phyloP scores from a whole-genome alignment of 768 basidiomycete species.

The Tricholoma furcatifolium region DNA sequence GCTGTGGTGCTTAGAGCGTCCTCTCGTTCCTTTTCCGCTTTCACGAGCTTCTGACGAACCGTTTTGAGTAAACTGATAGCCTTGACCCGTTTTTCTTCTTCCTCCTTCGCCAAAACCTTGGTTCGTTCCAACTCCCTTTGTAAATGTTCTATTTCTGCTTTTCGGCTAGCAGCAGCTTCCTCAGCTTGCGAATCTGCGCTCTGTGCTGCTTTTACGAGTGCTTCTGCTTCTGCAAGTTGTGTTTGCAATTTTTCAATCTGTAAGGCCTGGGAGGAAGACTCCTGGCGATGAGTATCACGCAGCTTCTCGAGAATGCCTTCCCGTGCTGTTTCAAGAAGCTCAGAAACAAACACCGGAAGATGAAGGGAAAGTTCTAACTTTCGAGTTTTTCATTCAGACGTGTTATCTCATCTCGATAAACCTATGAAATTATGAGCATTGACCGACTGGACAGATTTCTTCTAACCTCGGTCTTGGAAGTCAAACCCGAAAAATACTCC shows the following conservation, averaged over 20 bases:
- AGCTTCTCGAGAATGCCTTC: constrained; percentile 84
- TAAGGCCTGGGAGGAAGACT: constrained; percentile 74
- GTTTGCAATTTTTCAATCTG: constrained; percentile 69
- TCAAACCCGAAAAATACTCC: constrained; percentile 68
- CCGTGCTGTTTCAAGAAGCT: constrained; percentile 56
- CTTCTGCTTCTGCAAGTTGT: constrained; percentile 71
- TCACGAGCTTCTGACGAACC: constrained; percentile 95
- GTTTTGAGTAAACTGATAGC: constrained; percentile 92
- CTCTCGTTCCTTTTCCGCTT: constrained; percentile 91
- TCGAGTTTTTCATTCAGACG: constrained; percentile 70
- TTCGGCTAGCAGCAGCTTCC: constrained; percentile 47
- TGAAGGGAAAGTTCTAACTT: constrained; percentile 44
- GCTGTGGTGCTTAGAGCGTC: constrained; percentile 64
- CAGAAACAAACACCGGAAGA: constrained; percentile 4
- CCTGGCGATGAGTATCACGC: constrained; percentile 77
- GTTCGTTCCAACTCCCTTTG: constrained; percentile 60
- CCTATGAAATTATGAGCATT: constrained; percentile 33
- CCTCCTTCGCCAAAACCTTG: constrained; percentile 74
- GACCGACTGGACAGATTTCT: neutral
- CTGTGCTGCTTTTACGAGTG: constrained; percentile 61
- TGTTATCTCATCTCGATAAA: constrained; percentile 76
- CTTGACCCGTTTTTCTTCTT: constrained; percentile 96
- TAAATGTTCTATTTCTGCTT: constrained; percentile 57
- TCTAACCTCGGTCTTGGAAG: constrained; percentile 69
- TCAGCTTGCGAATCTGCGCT: constrained; percentile 45